Conservation (phyloP, 75 land plant species). For the Picea glauca region DNA sequence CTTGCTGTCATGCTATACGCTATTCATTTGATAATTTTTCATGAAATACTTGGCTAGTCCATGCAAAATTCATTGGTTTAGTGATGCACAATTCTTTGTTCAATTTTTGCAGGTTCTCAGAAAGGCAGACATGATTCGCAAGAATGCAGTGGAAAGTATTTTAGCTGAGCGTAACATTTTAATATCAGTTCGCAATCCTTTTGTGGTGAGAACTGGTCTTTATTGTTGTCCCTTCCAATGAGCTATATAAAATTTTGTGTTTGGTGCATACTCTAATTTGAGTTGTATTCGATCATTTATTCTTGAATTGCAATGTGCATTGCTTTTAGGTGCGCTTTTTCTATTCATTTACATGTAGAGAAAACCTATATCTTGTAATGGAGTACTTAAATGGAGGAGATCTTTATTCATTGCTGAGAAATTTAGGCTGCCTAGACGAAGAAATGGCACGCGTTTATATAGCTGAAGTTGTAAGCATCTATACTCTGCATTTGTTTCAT, state of each 20-base stretch:
- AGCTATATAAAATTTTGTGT: not conserved
- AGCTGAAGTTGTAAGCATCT: conserved; percentile 87
- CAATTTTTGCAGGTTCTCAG: conserved; percentile 66
- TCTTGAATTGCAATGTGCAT: conserved; percentile 4
- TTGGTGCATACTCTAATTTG: not conserved
- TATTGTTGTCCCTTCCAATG: not conserved
- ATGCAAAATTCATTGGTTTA: not conserved
- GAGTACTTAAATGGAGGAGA: conserved; percentile 99
- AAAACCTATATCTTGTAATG: conserved; percentile 98
- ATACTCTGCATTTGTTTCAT: not conserved
- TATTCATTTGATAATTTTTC: not conserved
- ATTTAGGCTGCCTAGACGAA: conserved; percentile 95
- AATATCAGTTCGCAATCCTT: conserved; percentile 93
- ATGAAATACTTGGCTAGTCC: not conserved
- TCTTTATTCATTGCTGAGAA: conserved; percentile 90
- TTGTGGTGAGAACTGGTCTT: conserved; percentile 72
- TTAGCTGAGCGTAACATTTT: conserved; percentile 92
- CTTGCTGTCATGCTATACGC: not conserved
- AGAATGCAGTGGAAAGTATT: conserved; percentile 96
- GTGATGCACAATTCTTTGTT: not conserved
- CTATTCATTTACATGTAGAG: conserved; percentile 97
- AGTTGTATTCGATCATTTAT: conserved; percentile 4
- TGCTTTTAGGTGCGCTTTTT: conserved; percentile 89
- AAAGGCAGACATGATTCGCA: conserved; percentile 95
- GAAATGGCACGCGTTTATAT: conserved; percentile 94